Conservation (phyloP, 2,329 filamentous ascomycete species). For the Epichloe festucae region DNA sequence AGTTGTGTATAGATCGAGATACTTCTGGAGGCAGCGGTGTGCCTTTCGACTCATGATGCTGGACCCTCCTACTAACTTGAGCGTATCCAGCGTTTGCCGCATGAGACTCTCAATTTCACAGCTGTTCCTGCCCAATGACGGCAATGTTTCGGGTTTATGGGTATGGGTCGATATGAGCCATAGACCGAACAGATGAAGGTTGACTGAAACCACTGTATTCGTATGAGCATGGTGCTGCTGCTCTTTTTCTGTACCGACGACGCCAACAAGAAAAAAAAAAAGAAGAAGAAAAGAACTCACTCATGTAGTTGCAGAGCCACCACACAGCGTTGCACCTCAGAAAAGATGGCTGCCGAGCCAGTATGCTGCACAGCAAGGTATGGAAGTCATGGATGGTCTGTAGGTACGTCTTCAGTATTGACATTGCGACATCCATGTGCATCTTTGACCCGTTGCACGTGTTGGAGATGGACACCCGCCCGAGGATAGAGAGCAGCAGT, state of each 20-base stretch:
- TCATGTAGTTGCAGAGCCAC: slow-evolving; percentile 20
- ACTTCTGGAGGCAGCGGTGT: slow-evolving; percentile 11
- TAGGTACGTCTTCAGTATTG: slow-evolving; percentile 12
- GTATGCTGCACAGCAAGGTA: slow-evolving; percentile 8
- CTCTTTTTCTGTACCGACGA: too few species aligned
- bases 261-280: not conserved
- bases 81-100: slow-evolving; percentile 6
- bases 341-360: slow-evolving; percentile 10
- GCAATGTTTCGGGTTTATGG: slow-evolving; percentile 3
- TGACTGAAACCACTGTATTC: slow-evolving; percentile 13
- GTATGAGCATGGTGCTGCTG: too few species aligned
- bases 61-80: slow-evolving; percentile 9
- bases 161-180: slow-evolving; percentile 11
- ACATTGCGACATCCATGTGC: slow-evolving; percentile 8
- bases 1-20: slow-evolving; percentile 8
- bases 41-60: slow-evolving; percentile 14
- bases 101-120: slow-evolving; percentile 8
- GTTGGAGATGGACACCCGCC: slow-evolving; percentile 6
- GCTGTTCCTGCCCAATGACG: slow-evolving; percentile 4
- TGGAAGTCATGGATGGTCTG: slow-evolving; percentile 11
- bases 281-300: slow-evolving; percentile 6
- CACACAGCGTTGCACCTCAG: slow-evolving; percentile 15
- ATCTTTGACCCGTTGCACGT: slow-evolving; percentile 4
- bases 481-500: slow-evolving; percentile 10
- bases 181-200: slow-evolving; percentile 15